A percentile compares a stretch with the other conserved stretches of the same genome.
These are phyloP conservation scores for Escovopsis weberi DNA, from an alignment of 2,329 filamentous ascomycete species.

Conservation along the genomic window DNA sequence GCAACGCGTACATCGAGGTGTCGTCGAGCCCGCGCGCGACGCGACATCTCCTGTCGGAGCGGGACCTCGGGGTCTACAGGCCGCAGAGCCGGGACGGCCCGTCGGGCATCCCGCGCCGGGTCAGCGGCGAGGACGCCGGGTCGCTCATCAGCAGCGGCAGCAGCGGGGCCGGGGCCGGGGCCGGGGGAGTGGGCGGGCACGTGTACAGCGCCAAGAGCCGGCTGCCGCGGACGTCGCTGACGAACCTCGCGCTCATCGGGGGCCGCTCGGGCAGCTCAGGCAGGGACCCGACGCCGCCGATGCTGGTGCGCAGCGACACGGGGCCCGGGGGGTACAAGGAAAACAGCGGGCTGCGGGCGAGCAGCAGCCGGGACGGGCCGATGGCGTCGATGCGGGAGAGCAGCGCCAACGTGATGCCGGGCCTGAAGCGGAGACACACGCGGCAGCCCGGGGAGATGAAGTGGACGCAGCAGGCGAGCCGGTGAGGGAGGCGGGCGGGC, in stretches of 20 bases:
- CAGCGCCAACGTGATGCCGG: constrained; percentile 1
- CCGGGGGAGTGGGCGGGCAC: not conserved
- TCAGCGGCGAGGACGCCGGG: constrained; percentile 24
- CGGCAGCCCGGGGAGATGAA: constrained; percentile 2
- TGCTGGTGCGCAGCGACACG: constrained; percentile 25
- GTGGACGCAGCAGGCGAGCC: constrained; percentile 1
- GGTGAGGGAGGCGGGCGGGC: not conserved
- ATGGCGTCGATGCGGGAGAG: constrained; percentile 2
- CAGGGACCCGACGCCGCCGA: constrained; percentile 11
- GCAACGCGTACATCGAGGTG: constrained; percentile 36
- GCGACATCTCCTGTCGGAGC: constrained; percentile 25
- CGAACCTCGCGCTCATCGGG: constrained; percentile 11
- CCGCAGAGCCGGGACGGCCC: constrained; percentile 27
- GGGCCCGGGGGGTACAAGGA: constrained; percentile 24
- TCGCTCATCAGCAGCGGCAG: constrained; percentile 10
- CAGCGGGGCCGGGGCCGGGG: not conserved
- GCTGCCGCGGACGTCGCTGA: constrained; percentile 24
- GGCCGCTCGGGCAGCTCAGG: constrained; percentile 7
- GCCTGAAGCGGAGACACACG: constrained; percentile 2
- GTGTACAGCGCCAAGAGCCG: constrained; percentile 20
- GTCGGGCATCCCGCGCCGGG: constrained; percentile 27
- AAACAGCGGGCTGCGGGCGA: constrained; percentile 11
- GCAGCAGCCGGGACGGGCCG: constrained; percentile 8
- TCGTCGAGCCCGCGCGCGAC: constrained; percentile 30
- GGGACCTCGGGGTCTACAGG: constrained; percentile 26